Conservation (phyloP, 331 rosid genomes). For the Saraca asoca region DNA sequence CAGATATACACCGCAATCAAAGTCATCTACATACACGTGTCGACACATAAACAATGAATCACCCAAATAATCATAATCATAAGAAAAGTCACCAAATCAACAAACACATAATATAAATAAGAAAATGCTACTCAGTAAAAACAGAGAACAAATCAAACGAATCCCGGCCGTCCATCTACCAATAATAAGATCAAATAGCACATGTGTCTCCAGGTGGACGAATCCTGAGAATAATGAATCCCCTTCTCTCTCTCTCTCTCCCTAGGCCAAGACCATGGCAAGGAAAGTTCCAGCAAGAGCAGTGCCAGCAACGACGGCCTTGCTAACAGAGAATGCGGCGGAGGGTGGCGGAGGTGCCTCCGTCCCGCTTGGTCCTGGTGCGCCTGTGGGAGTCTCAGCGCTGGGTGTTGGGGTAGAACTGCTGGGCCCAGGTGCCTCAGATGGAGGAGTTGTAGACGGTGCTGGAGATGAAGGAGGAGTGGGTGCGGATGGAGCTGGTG, state of each 20-base stretch:
- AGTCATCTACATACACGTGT: conserved; percentile 60
- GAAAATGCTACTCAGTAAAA: conserved; percentile 32
- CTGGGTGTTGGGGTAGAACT: conserved; percentile 31
- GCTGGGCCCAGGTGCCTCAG: conserved; percentile 17
- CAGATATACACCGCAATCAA: conserved; percentile 59
- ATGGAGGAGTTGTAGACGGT: conserved; percentile 20
- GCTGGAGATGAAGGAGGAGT: conserved; percentile 17
- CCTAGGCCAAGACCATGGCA: conserved; percentile 70
- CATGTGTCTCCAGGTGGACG: conserved; percentile 38
- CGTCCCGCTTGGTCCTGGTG: conserved; percentile 10
- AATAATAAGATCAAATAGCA: conserved; percentile 39
- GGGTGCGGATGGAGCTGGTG: conserved; percentile 30
- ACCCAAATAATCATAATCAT: conserved; percentile 40
- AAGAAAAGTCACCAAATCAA: conserved; percentile 37
- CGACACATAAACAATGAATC: conserved; percentile 52
- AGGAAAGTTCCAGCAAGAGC: conserved; percentile 65
- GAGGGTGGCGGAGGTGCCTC: conserved; percentile 23
- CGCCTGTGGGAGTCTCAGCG: conserved; percentile 26
- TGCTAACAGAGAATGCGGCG: conserved; percentile 45
- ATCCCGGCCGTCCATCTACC: conserved; percentile 52
- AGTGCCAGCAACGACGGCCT: conserved; percentile 53
- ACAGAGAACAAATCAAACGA: conserved; percentile 34
- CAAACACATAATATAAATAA: conserved; percentile 29
- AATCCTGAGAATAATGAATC: conserved; percentile 7
- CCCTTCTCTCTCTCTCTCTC: background rate